These are phyloP conservation scores for Tolypocladium tropicale DNA, from an alignment of 2,329 filamentous ascomycete genomes.

Conservation along the genomic window DNA sequence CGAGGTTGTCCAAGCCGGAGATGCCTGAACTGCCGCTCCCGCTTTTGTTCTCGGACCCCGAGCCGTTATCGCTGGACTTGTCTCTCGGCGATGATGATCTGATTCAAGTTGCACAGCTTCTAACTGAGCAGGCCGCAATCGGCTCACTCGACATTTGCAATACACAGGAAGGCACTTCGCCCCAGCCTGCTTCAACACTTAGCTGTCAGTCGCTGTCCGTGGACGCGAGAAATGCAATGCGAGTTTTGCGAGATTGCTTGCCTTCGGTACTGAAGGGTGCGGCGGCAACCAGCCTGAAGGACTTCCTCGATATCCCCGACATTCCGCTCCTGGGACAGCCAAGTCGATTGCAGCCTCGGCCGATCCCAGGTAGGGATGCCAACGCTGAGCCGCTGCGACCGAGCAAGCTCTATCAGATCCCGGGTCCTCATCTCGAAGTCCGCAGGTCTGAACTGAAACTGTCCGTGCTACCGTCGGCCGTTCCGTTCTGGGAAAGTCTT, in stretches of 20 bases:
- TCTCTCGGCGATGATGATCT: slow-evolving; percentile 46
- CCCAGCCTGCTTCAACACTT: slow-evolving; percentile 17
- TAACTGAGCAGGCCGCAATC: slow-evolving; percentile 59
- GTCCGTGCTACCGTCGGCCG: slow-evolving; percentile 63
- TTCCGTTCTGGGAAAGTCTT: slow-evolving; percentile 74
- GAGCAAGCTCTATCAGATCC: slow-evolving; percentile 50
- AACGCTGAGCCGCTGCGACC: slow-evolving; percentile 36
- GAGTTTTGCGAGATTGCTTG: slow-evolving; percentile 33
- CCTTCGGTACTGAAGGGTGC: slow-evolving; percentile 31
- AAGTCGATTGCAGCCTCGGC: slow-evolving; percentile 39
- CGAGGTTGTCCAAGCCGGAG: slow-evolving; percentile 36
- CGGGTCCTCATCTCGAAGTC: slow-evolving; percentile 61
- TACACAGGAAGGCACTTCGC: slow-evolving; percentile 9
- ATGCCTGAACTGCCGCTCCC: slow-evolving; percentile 38
- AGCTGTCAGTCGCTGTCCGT: slow-evolving; percentile 30
- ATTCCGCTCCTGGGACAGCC: slow-evolving; percentile 42
- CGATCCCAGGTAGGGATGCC: slow-evolving; percentile 28
- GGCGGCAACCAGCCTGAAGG: slow-evolving; percentile 29
- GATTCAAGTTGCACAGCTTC: slow-evolving; percentile 57
- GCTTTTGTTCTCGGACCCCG: slow-evolving; percentile 48
- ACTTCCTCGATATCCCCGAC: slow-evolving; percentile 47
- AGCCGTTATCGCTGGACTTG: slow-evolving; percentile 37
- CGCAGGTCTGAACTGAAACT: slow-evolving; percentile 58
- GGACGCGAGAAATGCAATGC: slow-evolving; percentile 36
- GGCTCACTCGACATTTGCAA: slow-evolving; percentile 30